A percentile compares a stretch with the other conserved stretches of the same genome.
Evolutionary conservation across 1,139 yeast species (phyloP).

Genomic region (Saccharomyces pastorianus): DNA sequence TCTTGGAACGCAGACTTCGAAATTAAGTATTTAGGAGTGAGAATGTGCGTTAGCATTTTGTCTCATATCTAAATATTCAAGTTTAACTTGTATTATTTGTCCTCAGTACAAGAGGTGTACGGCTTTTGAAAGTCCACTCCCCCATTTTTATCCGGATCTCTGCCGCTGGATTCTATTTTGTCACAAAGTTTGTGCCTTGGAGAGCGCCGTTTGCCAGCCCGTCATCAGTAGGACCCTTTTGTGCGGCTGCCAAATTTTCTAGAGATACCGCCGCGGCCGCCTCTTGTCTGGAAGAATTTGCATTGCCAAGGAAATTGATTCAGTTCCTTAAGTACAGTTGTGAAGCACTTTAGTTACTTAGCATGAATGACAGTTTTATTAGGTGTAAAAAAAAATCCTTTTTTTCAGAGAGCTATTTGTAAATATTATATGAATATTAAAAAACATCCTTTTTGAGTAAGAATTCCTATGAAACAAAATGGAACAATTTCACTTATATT

Average conservation of each 20-base stretch:
- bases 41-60: too few relatives aligned
- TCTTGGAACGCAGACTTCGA: too few relatives aligned
- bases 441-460: too few relatives aligned
- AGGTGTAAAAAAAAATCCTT: too few relatives aligned
- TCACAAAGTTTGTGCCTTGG: not conserved
- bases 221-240: not conserved
- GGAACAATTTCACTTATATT: too few relatives aligned
- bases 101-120: not conserved
- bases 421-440: too few relatives aligned
- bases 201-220: not conserved
- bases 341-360: not conserved
- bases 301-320: not conserved
- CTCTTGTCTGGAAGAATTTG: not conserved
- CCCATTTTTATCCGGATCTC: not conserved
- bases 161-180: not conserved
- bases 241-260: not conserved
- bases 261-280: not conserved
- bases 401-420: not conserved
- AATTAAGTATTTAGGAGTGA: too few relatives aligned
- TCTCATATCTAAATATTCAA: too few relatives aligned
- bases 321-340: not conserved
- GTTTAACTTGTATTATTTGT: not conserved
- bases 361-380: too few relatives aligned
- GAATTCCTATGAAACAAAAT: too few relatives aligned
- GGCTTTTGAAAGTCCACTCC: not conserved